Evolutionary conservation across 305 asterid species (phyloP).

Genomic region (Plantago lanceolata): DNA sequence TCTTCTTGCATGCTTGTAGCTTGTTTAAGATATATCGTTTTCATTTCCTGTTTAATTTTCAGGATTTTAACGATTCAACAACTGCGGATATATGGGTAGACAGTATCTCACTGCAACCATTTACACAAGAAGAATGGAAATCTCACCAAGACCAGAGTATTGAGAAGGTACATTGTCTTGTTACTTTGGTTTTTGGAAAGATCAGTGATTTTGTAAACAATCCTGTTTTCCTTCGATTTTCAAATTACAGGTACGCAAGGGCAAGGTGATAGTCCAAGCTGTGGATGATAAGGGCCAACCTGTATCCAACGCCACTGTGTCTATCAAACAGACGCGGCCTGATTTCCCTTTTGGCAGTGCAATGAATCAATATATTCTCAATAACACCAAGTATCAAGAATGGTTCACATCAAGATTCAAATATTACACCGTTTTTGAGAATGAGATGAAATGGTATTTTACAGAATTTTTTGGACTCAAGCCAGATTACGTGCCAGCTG

Average conservation of each 20-base stretch:
- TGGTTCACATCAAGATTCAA: conserved; percentile 62
- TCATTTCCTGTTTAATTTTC: not conserved
- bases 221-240: not conserved
- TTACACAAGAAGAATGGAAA: conserved; percentile 38
- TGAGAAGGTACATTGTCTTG: conserved; percentile 30
- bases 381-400: conserved; percentile 33
- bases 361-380: conserved; percentile 39
- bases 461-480: not conserved
- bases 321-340: conserved; percentile 28
- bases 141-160: conserved; percentile 35
- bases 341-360: conserved; percentile 59
- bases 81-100: conserved; percentile 29
- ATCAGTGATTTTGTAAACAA: not conserved
- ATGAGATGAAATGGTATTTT: conserved; percentile 57
- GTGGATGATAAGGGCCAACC: conserved; percentile 39
- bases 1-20: not conserved
- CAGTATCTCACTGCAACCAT: conserved; percentile 39
- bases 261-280: conserved; percentile 42
- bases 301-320: conserved; percentile 39
- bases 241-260: conserved; percentile 43
- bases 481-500: conserved; percentile 28
- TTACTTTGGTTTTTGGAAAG: not conserved
- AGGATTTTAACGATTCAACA: conserved; percentile 24
- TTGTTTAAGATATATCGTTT: not conserved
- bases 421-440: conserved; percentile 44